These are phyloP conservation scores for Melampsora larici-populina DNA, from an alignment of 1,284 basidiomycete genomes.

Conservation along the genomic window DNA sequence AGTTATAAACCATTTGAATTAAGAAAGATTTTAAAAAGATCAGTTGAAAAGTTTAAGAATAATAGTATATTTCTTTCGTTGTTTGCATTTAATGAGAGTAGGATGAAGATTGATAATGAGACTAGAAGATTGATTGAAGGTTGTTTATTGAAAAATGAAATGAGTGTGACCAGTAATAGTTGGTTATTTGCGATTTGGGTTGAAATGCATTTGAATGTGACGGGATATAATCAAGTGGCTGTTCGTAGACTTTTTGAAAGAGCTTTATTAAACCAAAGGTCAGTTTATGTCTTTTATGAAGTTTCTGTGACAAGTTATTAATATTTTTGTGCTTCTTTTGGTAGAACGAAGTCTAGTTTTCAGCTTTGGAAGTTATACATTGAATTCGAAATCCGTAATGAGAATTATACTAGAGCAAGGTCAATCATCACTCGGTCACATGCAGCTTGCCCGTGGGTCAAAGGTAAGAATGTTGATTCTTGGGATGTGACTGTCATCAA, in stretches of 20 bases:
- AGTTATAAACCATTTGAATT: conserved; percentile 64
- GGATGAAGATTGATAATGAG: conserved; percentile 40
- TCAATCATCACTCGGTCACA: conserved; percentile 74
- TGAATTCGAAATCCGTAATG: conserved; percentile 73
- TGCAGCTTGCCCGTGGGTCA: conserved; percentile 72
- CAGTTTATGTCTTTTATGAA: background rate
- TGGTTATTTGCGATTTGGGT: conserved; percentile 52
- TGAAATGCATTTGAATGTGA: conserved; percentile 49
- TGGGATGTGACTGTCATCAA: background rate
- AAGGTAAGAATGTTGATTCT: conserved; percentile 60
- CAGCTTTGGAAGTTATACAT: conserved; percentile 74
- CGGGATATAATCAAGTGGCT: conserved; percentile 46
- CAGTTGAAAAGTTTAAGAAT: conserved; percentile 64
- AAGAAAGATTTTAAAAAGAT: conserved; percentile 62
- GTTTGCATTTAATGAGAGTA: conserved; percentile 71
- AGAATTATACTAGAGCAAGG: conserved; percentile 66
- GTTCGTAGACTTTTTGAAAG: conserved; percentile 50
- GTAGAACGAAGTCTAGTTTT: conserved; percentile 66
- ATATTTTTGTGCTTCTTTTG: conserved; percentile 8
- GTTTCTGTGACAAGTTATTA: background rate
- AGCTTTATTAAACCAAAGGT: conserved; percentile 47
- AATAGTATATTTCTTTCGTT: conserved; percentile 72
- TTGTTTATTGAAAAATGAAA: background rate
- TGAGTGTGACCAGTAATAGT: conserved; percentile 43
- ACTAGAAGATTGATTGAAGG: conserved; percentile 25